Conservation (phyloP, 495 filamentous ascomycete genomes). For the Cercophora samala region DNA sequence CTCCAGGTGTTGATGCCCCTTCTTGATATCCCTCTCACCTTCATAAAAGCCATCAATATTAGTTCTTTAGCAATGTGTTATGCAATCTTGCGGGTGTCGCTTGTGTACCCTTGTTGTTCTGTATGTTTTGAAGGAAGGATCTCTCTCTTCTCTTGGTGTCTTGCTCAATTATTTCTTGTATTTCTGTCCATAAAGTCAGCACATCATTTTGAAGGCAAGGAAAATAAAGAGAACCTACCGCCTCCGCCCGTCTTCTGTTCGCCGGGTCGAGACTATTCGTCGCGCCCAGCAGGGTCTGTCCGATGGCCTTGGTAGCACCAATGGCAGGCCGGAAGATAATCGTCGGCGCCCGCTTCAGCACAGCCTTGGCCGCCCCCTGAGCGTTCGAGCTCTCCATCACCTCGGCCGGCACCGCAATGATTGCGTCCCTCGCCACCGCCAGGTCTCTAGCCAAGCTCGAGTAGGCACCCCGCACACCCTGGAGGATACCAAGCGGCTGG, state of each 20-base stretch:
- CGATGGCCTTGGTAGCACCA: conserved; percentile 84
- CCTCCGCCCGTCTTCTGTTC: conserved; percentile 78
- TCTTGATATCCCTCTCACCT: not conserved
- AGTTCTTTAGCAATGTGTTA: not conserved
- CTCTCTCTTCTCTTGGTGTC: not conserved
- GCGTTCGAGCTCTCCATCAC: conserved; percentile 82
- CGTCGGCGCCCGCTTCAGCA: conserved; percentile 79
- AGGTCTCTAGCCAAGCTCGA: conserved; percentile 81
- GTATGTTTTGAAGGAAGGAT: not conserved
- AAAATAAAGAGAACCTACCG: conserved; percentile 57
- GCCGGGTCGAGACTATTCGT: conserved; percentile 86
- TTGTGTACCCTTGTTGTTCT: not conserved
- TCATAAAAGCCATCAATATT: not conserved
- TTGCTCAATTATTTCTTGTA: conserved; percentile 22
- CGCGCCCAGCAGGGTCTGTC: conserved; percentile 86
- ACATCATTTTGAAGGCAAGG: not conserved
- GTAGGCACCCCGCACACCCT: conserved; percentile 80
- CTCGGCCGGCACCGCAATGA: conserved; percentile 91
- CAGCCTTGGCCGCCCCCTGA: conserved; percentile 74
- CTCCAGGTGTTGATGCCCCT: not conserved
- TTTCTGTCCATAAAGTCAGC: conserved; percentile 19
- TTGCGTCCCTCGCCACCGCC: conserved; percentile 76
- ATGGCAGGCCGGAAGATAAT: conserved; percentile 88
- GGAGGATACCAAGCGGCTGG: conserved; percentile 81
- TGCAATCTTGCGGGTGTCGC: not conserved